Evolutionary conservation across 2,329 filamentous ascomycete genomes (phyloP), one percentile per base, ranked within the genome.

Genomic region (Metarhizium sp.): DNA sequence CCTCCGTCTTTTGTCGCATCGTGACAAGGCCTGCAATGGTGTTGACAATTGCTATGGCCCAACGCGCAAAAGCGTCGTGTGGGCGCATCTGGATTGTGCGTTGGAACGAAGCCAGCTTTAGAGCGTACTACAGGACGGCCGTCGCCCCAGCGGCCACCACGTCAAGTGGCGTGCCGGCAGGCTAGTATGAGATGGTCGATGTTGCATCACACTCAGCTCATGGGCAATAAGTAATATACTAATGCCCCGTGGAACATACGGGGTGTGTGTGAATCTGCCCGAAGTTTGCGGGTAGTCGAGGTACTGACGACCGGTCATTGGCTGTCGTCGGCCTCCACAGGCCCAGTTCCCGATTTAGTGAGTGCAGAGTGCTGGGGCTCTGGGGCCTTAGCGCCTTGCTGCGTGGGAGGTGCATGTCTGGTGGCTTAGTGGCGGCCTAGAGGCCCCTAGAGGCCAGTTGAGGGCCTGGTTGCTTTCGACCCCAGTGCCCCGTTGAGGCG

Each of bases 1-100:
- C 55, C 54, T 58, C 56, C 55, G 40, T 40, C 55, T 57, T 57
- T 50, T 53, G 55, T 54, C 29, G 55, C 60, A 64, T 64, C 62
- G 59, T 61, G 62, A 62, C 50, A 51, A 43, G 49, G 6, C 30
- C 54, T 42, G 43, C 49, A 13, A 50, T 57, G 55, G 59, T 59
- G 59, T 61, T 58, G 58, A 57, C 46, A 49, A 55, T 30, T 10
- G 51, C 43, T 46, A 18, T 14, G 34, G 40, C 36, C 8, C 36
- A 20, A 50, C 25, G 16, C 30, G 34, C 11, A 25, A 50, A 48
- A 50, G 52, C 20, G 53, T 18, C 43, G 32, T 42, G 46, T 42
- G 25, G 45, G 48, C 46, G n/a, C 18, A 45, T 20, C 14, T 18
- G n/a, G 42, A 45, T 45, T 45, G 42, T 18, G 50, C 50, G 20